Evolutionary conservation across 169 alveolate species (phyloP).

Genomic region (Sarcocystis neurona): DNA sequence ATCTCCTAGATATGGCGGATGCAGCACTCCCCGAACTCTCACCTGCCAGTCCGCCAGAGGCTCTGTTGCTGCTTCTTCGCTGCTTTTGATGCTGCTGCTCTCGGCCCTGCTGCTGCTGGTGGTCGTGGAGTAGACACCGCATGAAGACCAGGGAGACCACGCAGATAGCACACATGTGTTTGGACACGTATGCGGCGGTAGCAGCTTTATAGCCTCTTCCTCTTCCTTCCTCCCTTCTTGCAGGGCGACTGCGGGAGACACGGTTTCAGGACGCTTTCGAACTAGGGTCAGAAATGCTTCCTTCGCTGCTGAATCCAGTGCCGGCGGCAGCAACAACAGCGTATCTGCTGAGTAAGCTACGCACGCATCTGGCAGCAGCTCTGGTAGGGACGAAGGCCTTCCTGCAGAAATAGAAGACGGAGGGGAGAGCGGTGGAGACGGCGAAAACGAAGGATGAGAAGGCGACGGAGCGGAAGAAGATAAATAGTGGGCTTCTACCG

Average conservation of each 20-base stretch:
- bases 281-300: too few relatives aligned
- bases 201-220: background rate
- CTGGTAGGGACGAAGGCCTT: too few relatives aligned
- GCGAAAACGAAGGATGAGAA: background rate
- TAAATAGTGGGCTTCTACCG: background rate
- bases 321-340: background rate
- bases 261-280: too few relatives aligned
- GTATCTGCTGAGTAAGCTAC: background rate
- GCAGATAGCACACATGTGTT: background rate
- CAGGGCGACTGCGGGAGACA: background rate
- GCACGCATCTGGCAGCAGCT: background rate
- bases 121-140: background rate
- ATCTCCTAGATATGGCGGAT: background rate
- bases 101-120: background rate
- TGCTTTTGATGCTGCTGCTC: background rate
- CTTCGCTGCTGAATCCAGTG: background rate
- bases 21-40: background rate
- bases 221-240: background rate
- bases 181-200: slow-evolving; percentile 11
- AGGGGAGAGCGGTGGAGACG: background rate
- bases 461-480: background rate
- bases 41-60: background rate
- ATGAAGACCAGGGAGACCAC: slow-evolving; percentile 8
- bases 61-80: background rate
- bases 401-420: too few relatives aligned